Conservation (phyloP, 768 basidiomycete species). For the Neoboletus brunneissimus region DNA sequence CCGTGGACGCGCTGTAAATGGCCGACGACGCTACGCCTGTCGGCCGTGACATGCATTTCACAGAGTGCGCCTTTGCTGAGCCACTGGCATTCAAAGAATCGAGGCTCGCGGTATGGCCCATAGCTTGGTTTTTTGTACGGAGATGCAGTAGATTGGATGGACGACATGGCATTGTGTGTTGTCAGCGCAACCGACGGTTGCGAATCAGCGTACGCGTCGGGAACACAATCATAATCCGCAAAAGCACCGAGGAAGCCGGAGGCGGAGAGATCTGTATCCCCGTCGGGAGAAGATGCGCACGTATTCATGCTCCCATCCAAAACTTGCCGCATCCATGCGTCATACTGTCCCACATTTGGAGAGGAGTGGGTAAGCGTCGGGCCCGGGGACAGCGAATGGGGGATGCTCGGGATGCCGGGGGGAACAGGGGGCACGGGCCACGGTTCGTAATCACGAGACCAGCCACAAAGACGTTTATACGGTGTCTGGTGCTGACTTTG, state of each 20-base stretch:
- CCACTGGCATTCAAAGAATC: constrained; percentile 15
- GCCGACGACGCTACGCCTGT: constrained; percentile 16
- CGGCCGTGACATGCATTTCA: neutral
- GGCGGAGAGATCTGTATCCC: neutral
- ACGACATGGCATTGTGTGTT: neutral
- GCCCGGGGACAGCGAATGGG: neutral
- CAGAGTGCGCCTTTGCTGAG: constrained; percentile 4
- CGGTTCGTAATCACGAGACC: neutral
- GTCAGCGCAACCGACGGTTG: neutral
- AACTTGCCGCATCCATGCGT: neutral
- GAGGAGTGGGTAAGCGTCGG: neutral
- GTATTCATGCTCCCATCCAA: neutral
- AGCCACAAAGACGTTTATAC: neutral
- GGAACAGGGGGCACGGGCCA: neutral
- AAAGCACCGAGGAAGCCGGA: neutral
- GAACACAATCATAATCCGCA: neutral
- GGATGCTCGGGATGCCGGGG: neutral
- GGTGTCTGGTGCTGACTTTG: neutral
- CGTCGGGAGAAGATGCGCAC: neutral
- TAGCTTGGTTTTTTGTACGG: neutral
- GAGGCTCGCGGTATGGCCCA: neutral
- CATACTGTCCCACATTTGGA: neutral
- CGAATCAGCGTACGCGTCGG: neutral
- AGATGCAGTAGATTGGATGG: neutral
- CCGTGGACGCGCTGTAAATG: constrained; percentile 17